Conservation (phyloP, 441 rosid species). For the Croton laevigatus region DNA sequence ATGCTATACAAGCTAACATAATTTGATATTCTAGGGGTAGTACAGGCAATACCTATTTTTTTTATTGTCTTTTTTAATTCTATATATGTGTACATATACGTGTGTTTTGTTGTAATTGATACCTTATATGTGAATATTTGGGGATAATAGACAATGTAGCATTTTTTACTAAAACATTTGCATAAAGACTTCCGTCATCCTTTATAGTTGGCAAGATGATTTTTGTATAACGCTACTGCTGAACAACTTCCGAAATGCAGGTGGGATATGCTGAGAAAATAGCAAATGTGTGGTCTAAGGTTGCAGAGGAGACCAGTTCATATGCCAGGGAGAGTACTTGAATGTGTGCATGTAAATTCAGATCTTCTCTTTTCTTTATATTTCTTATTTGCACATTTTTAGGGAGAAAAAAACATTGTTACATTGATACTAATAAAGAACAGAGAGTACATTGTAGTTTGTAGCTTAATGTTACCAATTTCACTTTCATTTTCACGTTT, state of each 20-base stretch:
- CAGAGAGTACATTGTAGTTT: constrained; percentile 13
- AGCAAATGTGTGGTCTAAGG: constrained; percentile 80
- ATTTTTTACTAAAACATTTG: background rate
- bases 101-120: too few species aligned
- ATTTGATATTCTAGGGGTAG: background rate
- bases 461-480: background rate
- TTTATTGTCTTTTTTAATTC: background rate
- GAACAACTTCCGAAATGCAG: constrained; percentile 34
- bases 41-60: background rate
- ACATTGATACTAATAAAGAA: constrained; percentile 31
- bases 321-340: constrained; percentile 54
- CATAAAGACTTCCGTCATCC: background rate
- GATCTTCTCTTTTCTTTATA: constrained; percentile 15
- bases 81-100: too few species aligned
- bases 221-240: background rate
- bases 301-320: constrained; percentile 78
- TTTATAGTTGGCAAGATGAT: background rate
- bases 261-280: constrained; percentile 97
- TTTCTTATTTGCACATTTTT: constrained; percentile 22
- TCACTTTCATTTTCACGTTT: constrained; percentile 5
- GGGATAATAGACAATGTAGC: too few species aligned
- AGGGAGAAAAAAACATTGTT: constrained; percentile 24
- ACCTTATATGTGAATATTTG: too few species aligned
- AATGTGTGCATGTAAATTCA: constrained; percentile 42
- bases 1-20: background rate